Conservation (phyloP, 1,284 basidiomycete species). For the Puccinia coronata region DNA sequence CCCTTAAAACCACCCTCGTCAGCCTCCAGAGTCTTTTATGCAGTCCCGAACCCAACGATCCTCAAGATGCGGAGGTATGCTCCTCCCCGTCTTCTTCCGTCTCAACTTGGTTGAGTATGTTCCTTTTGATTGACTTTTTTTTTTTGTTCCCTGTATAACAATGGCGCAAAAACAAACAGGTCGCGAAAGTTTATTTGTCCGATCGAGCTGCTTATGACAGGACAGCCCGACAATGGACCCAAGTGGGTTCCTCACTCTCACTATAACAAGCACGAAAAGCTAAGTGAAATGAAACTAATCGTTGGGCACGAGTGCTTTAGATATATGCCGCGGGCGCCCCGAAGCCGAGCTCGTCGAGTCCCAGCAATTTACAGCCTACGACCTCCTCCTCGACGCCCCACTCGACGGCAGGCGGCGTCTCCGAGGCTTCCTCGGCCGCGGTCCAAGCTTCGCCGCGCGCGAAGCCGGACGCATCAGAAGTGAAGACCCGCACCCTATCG, state of each 20-base stretch:
- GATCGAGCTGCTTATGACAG: slow-evolving; percentile 83
- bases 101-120: neutral
- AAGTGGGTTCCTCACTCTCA: slow-evolving; percentile 52
- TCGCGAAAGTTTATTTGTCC: slow-evolving; percentile 92
- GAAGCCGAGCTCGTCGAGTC: neutral
- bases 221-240: slow-evolving; percentile 90
- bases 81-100: slow-evolving; percentile 26
- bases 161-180: slow-evolving; percentile 60
- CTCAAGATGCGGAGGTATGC: slow-evolving; percentile 84
- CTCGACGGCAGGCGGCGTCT: neutral
- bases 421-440: neutral
- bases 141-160: neutral
- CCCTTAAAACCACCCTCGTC: slow-evolving; percentile 93
- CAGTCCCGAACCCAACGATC: slow-evolving; percentile 93
- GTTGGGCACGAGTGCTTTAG: too few species aligned
- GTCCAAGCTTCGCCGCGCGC: neutral
- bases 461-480: neutral
- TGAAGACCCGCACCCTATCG: neutral
- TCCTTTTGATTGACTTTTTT: neutral
- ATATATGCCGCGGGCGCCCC: slow-evolving; percentile 22
- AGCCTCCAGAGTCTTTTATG: slow-evolving; percentile 94
- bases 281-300: neutral
- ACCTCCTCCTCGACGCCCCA: neutral
- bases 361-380: neutral
- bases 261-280: neutral